A percentile compares a stretch with the other conserved stretches of the same genome.
Conservation (phyloP, 768 basidiomycete genomes). For the Auricularia heimuer region DNA sequence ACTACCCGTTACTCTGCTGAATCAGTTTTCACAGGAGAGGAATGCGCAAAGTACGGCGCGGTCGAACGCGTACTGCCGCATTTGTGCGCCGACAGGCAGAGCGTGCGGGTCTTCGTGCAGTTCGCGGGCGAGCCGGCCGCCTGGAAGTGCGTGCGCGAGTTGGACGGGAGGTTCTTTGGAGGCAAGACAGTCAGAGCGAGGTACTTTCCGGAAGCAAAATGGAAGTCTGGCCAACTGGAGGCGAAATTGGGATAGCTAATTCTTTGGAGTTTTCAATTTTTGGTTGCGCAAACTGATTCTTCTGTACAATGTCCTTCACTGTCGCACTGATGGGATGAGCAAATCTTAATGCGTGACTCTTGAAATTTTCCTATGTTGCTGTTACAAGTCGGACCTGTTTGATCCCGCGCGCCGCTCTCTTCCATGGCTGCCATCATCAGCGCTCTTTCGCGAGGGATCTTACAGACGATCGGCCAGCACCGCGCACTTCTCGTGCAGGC, state of each 20-base stretch:
- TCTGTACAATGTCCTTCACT: too few species aligned
- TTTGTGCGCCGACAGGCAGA: conserved; percentile 56
- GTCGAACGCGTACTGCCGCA: conserved; percentile 88
- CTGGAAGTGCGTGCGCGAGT: conserved; percentile 90
- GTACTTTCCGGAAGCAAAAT: conserved; percentile 63
- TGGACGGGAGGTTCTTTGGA: conserved; percentile 89
- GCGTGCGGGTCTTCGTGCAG: conserved; percentile 82
- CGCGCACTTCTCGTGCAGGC: too few species aligned
- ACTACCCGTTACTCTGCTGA: neutral
- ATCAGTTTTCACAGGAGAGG: conserved; percentile 49
- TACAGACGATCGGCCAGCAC: too few species aligned
- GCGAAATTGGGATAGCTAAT: neutral
- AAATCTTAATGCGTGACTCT: too few species aligned
- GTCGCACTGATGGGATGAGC: too few species aligned
- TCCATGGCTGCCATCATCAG: too few species aligned
- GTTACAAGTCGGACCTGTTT: too few species aligned
- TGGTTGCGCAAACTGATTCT: too few species aligned
- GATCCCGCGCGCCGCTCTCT: too few species aligned
- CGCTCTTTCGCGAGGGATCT: too few species aligned
- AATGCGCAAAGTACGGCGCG: conserved; percentile 83
- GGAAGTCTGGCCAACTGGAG: conserved; percentile 2
- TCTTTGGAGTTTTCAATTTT: too few species aligned
- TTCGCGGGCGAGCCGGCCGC: conserved; percentile 89
- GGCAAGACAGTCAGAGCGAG: conserved; percentile 74
- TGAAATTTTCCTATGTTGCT: too few species aligned